These are phyloP conservation scores for Auriscalpium vulgare DNA, from an alignment of 768 basidiomycete species.

Conservation along the genomic window DNA sequence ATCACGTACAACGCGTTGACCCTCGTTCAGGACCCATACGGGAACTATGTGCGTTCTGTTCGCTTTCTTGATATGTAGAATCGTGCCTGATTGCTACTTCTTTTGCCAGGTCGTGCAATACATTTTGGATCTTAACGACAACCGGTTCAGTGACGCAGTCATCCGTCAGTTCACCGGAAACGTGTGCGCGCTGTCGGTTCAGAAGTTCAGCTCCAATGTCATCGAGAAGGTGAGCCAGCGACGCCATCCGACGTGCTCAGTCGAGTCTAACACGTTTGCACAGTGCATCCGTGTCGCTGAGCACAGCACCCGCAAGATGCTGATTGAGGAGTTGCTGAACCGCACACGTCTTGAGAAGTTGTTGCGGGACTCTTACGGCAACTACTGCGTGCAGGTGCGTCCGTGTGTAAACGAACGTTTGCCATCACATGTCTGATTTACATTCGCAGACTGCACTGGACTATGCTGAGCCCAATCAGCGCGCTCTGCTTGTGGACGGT, in stretches of 20 bases:
- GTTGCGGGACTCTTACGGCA: conserved; percentile 91
- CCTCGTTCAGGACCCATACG: conserved; percentile 94
- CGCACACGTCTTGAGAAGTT: conserved; percentile 93
- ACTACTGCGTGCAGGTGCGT: conserved; percentile 85
- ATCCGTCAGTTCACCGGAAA: conserved; percentile 98
- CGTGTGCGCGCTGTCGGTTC: conserved; percentile 93
- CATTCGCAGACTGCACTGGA: conserved; percentile 80
- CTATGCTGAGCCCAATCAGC: conserved; percentile 92
- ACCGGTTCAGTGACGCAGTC: conserved; percentile 94
- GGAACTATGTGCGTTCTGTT: conserved; percentile 65
- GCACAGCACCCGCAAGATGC: conserved; percentile 84
- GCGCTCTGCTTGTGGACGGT: conserved; percentile 88
- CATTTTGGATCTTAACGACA: conserved; percentile 96
- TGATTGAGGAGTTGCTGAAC: conserved; percentile 93
- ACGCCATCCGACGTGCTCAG: background rate
- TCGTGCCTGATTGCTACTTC: conserved; percentile 1
- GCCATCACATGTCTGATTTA: background rate
- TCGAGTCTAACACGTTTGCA: background rate
- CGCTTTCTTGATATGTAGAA: background rate
- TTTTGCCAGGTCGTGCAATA: conserved; percentile 85
- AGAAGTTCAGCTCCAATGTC: conserved; percentile 99
- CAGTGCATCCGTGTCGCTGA: conserved; percentile 90
- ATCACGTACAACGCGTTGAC: conserved; percentile 98
- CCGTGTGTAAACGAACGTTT: no score
- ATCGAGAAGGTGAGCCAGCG: conserved; percentile 72